These are phyloP conservation scores for Phaeosphaeriaceae sp. DNA, from an alignment of 2,329 filamentous ascomycete species.

Conservation along the genomic window DNA sequence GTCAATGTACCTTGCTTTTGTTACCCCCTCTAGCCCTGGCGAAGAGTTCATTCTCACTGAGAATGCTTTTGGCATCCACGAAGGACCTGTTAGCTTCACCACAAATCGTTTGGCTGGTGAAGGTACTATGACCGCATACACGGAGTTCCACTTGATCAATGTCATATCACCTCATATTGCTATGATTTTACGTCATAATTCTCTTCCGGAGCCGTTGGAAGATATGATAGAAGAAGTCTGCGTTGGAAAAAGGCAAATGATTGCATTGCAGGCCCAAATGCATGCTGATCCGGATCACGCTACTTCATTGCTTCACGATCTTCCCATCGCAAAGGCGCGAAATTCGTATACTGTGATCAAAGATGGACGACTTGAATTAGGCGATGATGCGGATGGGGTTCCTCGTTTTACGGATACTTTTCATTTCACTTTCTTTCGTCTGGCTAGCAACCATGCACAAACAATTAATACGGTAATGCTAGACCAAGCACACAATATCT, in stretches of 20 bases:
- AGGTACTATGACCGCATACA: slow-evolving; percentile 7
- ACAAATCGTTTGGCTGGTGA: slow-evolving; percentile 5
- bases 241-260: not conserved
- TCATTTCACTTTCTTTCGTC: not conserved
- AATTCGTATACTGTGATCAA: slow-evolving; percentile 10
- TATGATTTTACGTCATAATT: slow-evolving; percentile 25
- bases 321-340: slow-evolving; percentile 13
- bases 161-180: slow-evolving; percentile 27
- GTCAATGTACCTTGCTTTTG: slow-evolving; percentile 37
- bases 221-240: slow-evolving; percentile 2
- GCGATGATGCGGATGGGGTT: not conserved
- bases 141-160: slow-evolving; percentile 19
- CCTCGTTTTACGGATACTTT: not conserved
- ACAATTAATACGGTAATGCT: not conserved
- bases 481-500: not conserved
- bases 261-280: not conserved
- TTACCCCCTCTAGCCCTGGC: slow-evolving; percentile 24
- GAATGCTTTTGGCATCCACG: slow-evolving; percentile 40
- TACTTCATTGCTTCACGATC: slow-evolving; percentile 14
- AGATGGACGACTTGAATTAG: not conserved
- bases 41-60: slow-evolving; percentile 47
- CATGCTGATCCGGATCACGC: not conserved
- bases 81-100: slow-evolving; percentile 27
- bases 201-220: slow-evolving; percentile 25
- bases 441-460: not conserved